A percentile compares a stretch with the other conserved stretches of the same genome.
Conservation (phyloP, 1,139 yeast species). For the Pichia sp. region DNA sequence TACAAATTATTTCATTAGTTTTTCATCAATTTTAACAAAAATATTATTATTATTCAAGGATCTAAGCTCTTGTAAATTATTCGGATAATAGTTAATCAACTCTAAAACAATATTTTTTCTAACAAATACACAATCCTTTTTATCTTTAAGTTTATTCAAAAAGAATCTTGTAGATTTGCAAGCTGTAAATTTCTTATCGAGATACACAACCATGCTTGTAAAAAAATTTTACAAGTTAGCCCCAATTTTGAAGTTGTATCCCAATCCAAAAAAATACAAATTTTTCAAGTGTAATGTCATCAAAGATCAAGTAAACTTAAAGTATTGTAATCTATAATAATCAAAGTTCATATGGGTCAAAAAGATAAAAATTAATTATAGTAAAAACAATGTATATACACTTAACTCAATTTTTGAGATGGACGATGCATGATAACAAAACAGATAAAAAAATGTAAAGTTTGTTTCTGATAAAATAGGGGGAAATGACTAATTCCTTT, state of each 20-base stretch:
- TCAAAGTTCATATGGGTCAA: too few relatives aligned
- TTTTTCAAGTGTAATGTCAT: neutral
- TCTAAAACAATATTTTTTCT: neutral
- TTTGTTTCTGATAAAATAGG: too few relatives aligned
- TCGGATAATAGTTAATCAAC: neutral
- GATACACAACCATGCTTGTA: neutral
- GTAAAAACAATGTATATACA: too few relatives aligned
- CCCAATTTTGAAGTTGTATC: neutral
- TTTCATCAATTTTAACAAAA: neutral
- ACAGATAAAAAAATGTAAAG: neutral
- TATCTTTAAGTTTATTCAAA: neutral
- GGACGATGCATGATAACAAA: neutral
- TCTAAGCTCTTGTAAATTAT: neutral
- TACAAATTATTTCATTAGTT: neutral
- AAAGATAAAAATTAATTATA: neutral
- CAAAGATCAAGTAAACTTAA: neutral
- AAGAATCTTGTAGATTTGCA: neutral
- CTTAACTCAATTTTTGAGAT: too few relatives aligned
- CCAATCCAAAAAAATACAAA: neutral
- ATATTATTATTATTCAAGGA: neutral
- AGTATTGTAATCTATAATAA: neutral
- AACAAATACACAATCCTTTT: neutral
- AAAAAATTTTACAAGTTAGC: neutral
- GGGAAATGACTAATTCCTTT: too few relatives aligned
- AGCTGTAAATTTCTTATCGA: neutral